Evolutionary conservation across 2,329 filamentous ascomycete genomes (phyloP).

Genomic region (Fusarium begoniae): DNA sequence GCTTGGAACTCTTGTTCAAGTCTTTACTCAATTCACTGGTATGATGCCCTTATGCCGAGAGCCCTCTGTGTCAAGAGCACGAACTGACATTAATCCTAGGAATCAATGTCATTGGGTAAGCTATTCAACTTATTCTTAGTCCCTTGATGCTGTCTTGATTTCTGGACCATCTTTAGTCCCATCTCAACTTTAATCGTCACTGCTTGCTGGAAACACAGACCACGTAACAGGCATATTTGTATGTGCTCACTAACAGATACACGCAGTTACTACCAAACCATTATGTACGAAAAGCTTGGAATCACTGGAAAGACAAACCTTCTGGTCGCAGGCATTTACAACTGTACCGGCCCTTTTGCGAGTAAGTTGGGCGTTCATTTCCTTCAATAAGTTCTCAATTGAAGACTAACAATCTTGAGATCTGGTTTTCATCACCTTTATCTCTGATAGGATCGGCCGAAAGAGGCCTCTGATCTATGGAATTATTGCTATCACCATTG

Average conservation of each 20-base stretch:
- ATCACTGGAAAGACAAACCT: conserved; percentile 62
- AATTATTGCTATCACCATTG: conserved; percentile 64
- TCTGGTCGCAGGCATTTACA: conserved; percentile 69
- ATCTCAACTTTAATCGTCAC: too few relatives aligned
- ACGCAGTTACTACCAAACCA: conserved; percentile 57
- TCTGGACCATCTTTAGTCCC: background rate
- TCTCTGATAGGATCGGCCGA: conserved; percentile 69
- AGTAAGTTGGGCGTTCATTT: conserved; percentile 39
- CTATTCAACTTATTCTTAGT: background rate
- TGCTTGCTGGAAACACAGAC: background rate
- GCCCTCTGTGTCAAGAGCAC: background rate
- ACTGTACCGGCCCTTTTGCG: conserved; percentile 64
- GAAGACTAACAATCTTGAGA: conserved; percentile 44
- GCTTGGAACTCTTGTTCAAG: conserved; percentile 67
- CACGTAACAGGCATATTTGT: background rate
- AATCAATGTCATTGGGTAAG: conserved; percentile 60
- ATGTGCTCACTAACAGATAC: background rate
- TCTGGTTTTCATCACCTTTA: conserved; percentile 64
- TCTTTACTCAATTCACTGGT: conserved; percentile 64
- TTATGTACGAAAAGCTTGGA: conserved; percentile 60
- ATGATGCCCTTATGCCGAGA: background rate
- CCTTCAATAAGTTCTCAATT: background rate
- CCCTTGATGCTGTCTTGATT: too few relatives aligned
- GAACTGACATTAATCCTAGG: conserved; percentile 33
- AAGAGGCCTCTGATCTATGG: conserved; percentile 73